Conservation (phyloP, 2,329 filamentous ascomycete species). For the Trichoderma citrinoviride region DNA sequence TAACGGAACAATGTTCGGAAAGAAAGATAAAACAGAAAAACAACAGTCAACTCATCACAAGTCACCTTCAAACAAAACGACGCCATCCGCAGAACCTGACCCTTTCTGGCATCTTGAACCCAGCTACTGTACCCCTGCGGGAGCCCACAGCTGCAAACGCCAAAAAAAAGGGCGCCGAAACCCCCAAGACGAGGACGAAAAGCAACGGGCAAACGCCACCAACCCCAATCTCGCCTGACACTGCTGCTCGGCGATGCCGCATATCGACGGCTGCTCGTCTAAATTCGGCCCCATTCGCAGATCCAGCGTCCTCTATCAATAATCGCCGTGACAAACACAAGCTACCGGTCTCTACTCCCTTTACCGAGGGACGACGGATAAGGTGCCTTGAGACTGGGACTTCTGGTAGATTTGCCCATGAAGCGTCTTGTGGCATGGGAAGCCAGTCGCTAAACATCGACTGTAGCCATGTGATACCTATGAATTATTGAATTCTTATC, state of each 20-base stretch:
- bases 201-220: not conserved
- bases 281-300: not conserved
- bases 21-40: not conserved
- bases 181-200: not conserved
- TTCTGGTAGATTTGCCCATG: not conserved
- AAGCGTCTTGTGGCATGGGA: not conserved
- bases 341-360: not conserved
- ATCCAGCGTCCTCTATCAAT: not conserved
- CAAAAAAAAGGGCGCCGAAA: not conserved
- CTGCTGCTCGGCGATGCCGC: conserved; percentile 1
- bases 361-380: not conserved
- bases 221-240: not conserved
- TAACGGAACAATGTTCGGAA: too few relatives aligned
- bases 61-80: not conserved
- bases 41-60: too few relatives aligned
- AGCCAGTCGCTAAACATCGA: not conserved
- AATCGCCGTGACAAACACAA: not conserved
- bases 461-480: not conserved
- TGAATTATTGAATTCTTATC: not conserved
- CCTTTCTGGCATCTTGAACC: too few relatives aligned
- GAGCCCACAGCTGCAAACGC: not conserved
- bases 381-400: not conserved
- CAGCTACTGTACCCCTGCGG: not conserved
- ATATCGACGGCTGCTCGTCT: conserved; percentile 12
- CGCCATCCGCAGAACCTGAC: not conserved